Percentiles rank a stretch among this genome's conserved stretches.
Evolutionary conservation across 371 early-diverging fungal species (phyloP).

Genomic region (Apophysomyces ossiformis): DNA sequence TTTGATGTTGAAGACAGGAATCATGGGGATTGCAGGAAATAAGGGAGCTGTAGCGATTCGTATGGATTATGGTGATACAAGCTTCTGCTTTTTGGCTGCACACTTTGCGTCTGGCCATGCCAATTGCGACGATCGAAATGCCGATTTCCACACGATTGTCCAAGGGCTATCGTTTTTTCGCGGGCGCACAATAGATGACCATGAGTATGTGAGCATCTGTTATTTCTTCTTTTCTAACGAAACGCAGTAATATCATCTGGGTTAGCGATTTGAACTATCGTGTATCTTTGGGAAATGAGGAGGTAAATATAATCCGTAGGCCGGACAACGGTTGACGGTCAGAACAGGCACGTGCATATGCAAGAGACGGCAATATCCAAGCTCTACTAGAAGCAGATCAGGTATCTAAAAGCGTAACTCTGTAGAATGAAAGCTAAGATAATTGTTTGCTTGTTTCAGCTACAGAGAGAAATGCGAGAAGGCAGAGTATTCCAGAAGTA

Average conservation of each 20-base stretch:
- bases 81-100: slow-evolving; percentile 87
- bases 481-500: slow-evolving; percentile 79
- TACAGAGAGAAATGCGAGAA: slow-evolving; percentile 64
- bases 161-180: slow-evolving; percentile 73
- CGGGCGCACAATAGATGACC: slow-evolving; percentile 71
- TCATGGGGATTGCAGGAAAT: slow-evolving; percentile 86
- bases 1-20: slow-evolving; percentile 59
- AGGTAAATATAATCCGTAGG: slow-evolving; percentile 43
- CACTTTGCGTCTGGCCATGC: slow-evolving; percentile 92
- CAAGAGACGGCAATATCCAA: slow-evolving; percentile 44
- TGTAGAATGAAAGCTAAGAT: too few relatives aligned
- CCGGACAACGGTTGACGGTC: not conserved
- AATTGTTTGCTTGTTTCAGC: slow-evolving; percentile 60
- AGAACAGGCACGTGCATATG: slow-evolving; percentile 37
- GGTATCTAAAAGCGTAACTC: slow-evolving; percentile 27
- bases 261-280: slow-evolving; percentile 93
- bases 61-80: slow-evolving; percentile 85
- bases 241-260: slow-evolving; percentile 77
- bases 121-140: slow-evolving; percentile 83
- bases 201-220: slow-evolving; percentile 59
- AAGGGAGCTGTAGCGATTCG: slow-evolving; percentile 90
- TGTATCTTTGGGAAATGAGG: slow-evolving; percentile 72
- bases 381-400: slow-evolving; percentile 55
- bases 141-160: slow-evolving; percentile 83
- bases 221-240: not conserved